These are phyloP conservation scores for Globisporangium carolinianum DNA, from an alignment of 352 stramenopile genomes.

Conservation along the genomic window DNA sequence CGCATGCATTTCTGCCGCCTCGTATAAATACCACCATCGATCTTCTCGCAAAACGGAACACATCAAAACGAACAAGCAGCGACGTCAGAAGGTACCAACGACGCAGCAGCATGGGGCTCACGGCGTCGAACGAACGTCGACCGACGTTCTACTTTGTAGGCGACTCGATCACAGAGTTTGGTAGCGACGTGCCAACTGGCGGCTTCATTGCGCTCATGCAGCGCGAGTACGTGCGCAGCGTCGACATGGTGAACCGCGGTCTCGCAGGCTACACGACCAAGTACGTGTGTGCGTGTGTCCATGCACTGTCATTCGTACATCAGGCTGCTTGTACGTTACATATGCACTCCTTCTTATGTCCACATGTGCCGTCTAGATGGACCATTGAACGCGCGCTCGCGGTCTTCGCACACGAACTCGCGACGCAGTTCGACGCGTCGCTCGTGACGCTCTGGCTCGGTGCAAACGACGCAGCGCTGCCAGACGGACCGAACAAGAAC, in stretches of 20 bases:
- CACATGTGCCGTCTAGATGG: slow-evolving; percentile 15
- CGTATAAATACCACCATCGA: background rate
- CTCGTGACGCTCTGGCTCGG: slow-evolving; percentile 53
- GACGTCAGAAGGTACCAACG: background rate
- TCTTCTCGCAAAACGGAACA: background rate
- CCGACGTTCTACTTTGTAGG: slow-evolving; percentile 40
- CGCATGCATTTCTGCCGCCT: background rate
- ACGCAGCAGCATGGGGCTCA: slow-evolving; percentile 2
- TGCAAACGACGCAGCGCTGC: slow-evolving; percentile 48
- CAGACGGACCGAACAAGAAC: slow-evolving; percentile 16
- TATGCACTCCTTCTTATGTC: background rate
- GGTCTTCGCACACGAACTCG: slow-evolving; percentile 28
- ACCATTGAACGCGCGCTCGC: slow-evolving; percentile 33
- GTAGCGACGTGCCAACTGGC: slow-evolving; percentile 20
- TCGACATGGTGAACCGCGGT: slow-evolving; percentile 53
- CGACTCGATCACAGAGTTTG: slow-evolving; percentile 65
- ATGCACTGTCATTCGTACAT: background rate
- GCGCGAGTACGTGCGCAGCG: slow-evolving; percentile 37
- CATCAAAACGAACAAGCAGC: background rate
- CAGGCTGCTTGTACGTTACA: too few species aligned
- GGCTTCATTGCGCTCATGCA: slow-evolving; percentile 47
- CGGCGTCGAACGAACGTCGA: slow-evolving; percentile 9
- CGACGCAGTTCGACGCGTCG: slow-evolving; percentile 16
- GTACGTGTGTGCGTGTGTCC: slow-evolving; percentile 3
- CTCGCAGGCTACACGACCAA: slow-evolving; percentile 49